Evolutionary conservation across 139 green algal species (phyloP).

Genomic region (Diplosphaera chodatii): DNA sequence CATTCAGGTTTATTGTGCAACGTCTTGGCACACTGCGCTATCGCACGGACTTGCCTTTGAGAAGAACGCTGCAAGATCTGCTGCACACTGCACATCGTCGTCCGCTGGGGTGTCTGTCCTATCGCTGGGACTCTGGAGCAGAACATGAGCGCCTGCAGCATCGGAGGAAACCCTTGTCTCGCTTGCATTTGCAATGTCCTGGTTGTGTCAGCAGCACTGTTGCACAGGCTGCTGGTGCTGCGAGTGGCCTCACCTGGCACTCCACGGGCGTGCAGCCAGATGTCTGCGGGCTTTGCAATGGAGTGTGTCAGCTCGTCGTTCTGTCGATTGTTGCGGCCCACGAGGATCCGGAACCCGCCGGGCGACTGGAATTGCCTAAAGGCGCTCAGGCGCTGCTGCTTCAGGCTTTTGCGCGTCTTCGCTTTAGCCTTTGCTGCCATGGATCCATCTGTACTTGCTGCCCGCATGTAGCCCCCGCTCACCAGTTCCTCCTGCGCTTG

Average conservation of each 20-base stretch:
- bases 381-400: conserved; percentile 9
- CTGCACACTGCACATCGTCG: conserved; percentile 58
- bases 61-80: conserved; percentile 69
- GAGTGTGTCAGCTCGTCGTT: conserved; percentile 75
- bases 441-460: conserved; percentile 42
- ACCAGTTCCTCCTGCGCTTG: not conserved
- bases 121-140: conserved; percentile 5
- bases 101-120: conserved; percentile 8
- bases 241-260: conserved; percentile 35
- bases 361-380: conserved; percentile 56
- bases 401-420: conserved; percentile 48
- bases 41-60: conserved; percentile 40
- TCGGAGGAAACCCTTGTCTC: not conserved
- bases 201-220: not conserved
- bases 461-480: conserved; percentile 68
- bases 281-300: conserved; percentile 55
- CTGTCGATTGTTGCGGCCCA: conserved; percentile 80
- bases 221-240: too few relatives aligned
- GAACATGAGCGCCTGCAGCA: conserved; percentile 15
- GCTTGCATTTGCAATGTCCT: not conserved
- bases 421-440: conserved; percentile 56
- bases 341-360: conserved; percentile 51
- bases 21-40: not conserved
- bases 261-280: conserved; percentile 83
- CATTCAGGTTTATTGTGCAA: not conserved